These are phyloP conservation scores for Nemania diffusa DNA, from an alignment of 2,329 filamentous ascomycete species.

Conservation along the genomic window DNA sequence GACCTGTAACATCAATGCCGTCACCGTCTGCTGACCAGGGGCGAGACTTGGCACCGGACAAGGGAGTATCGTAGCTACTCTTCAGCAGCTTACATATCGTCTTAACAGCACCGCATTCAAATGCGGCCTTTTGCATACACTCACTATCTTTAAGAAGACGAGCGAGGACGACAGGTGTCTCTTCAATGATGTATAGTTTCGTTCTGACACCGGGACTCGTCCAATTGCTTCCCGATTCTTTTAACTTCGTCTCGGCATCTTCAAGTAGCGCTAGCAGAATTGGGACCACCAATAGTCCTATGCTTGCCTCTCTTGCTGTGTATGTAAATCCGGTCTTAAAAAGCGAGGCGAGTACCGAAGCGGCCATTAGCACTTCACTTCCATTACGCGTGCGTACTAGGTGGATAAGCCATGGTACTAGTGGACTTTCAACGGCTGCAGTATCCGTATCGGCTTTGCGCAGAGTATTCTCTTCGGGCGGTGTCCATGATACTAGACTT, in stretches of 20 bases:
- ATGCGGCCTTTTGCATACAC: slow-evolving; percentile 82
- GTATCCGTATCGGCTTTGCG: slow-evolving; percentile 50
- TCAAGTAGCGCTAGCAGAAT: slow-evolving; percentile 74
- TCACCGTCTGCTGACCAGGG: slow-evolving; percentile 53
- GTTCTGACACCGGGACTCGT: slow-evolving; percentile 48
- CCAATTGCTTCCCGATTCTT: slow-evolving; percentile 49
- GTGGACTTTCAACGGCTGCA: slow-evolving; percentile 74
- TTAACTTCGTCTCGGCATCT: slow-evolving; percentile 55
- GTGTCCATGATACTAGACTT: slow-evolving; percentile 41
- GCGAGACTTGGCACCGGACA: slow-evolving; percentile 45
- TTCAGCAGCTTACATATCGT: slow-evolving; percentile 61
- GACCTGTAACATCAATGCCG: slow-evolving; percentile 48
- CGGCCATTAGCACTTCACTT: slow-evolving; percentile 73
- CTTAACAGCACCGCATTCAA: slow-evolving; percentile 68
- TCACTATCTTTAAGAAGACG: slow-evolving; percentile 82
- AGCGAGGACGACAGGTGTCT: slow-evolving; percentile 79
- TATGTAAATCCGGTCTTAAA: slow-evolving; percentile 75
- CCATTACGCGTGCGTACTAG: slow-evolving; percentile 67
- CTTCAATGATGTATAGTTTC: slow-evolving; percentile 70
- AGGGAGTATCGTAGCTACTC: slow-evolving; percentile 60
- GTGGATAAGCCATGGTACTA: slow-evolving; percentile 78
- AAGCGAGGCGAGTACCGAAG: slow-evolving; percentile 74
- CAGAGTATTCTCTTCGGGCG: slow-evolving; percentile 41
- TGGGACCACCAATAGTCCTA: slow-evolving; percentile 76
- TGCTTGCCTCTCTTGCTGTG: slow-evolving; percentile 69